phyloP scores from a whole-genome alignment of 2,329 filamentous ascomycete species.

The Cadophora sp. region DNA sequence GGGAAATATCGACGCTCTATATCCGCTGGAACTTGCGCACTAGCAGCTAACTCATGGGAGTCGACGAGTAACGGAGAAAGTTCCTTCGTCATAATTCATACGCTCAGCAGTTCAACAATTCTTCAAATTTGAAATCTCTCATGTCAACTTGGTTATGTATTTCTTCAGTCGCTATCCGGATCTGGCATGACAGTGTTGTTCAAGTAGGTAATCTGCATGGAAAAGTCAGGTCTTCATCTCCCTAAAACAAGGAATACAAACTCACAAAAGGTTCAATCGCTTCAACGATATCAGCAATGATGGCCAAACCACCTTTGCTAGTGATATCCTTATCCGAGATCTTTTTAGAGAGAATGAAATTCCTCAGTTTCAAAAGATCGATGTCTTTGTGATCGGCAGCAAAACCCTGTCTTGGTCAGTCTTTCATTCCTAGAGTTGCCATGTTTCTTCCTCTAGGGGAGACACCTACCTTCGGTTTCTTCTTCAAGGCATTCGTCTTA shows the following conservation, averaged over 20 bases:
- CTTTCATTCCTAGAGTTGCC: no score
- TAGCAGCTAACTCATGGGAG: no score
- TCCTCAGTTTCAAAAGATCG: slow-evolving; percentile 78
- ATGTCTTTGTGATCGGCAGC: slow-evolving; percentile 78
- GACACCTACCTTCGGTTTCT: slow-evolving; percentile 71
- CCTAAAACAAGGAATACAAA: slow-evolving; percentile 35
- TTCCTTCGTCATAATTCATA: background rate
- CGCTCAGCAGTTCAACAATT: background rate
- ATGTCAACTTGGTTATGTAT: background rate
- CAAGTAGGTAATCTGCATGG: slow-evolving; percentile 20
- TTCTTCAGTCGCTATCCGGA: slow-evolving; percentile 19
- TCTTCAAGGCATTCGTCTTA: slow-evolving; percentile 79
- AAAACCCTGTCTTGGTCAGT: slow-evolving; percentile 65
- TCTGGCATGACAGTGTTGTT: slow-evolving; percentile 24
- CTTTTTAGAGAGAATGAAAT: slow-evolving; percentile 75
- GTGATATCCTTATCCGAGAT: slow-evolving; percentile 71
- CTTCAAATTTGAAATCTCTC: no score
- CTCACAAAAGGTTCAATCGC: slow-evolving; percentile 83
- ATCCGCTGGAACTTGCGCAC: no score
- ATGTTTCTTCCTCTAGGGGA: no score
- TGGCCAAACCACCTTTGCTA: slow-evolving; percentile 66
- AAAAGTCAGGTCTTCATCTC: background rate
- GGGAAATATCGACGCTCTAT: no score
- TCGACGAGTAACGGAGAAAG: no score
- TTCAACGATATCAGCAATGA: slow-evolving; percentile 68